These are phyloP conservation scores for Hypsizygus ulmarius DNA, from an alignment of 1,284 basidiomycete genomes.

Conservation along the genomic window DNA sequence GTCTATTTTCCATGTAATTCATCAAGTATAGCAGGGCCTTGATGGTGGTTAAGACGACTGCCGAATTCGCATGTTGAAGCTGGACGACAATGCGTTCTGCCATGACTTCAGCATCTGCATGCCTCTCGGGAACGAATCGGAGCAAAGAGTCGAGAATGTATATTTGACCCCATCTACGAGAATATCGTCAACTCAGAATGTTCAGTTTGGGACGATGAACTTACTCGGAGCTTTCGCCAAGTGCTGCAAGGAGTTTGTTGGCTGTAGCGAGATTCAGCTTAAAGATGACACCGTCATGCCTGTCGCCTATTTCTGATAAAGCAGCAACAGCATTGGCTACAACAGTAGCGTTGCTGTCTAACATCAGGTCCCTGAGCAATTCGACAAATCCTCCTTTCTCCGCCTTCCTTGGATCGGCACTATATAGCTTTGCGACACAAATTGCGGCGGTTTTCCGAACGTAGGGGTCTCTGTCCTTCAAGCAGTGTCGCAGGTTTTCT, in stretches of 20 bases:
- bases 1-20: slow-evolving; percentile 97
- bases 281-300: slow-evolving; percentile 88
- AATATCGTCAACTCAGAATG: slow-evolving; percentile 1
- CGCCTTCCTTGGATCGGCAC: slow-evolving; percentile 79
- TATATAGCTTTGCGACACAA: slow-evolving; percentile 89
- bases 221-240: slow-evolving; percentile 91
- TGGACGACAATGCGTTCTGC: slow-evolving; percentile 92
- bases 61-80: slow-evolving; percentile 92
- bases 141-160: slow-evolving; percentile 96
- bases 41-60: slow-evolving; percentile 91
- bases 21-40: slow-evolving; percentile 96
- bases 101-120: slow-evolving; percentile 89
- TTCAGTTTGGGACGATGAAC: slow-evolving; percentile 24
- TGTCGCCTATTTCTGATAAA: slow-evolving; percentile 88
- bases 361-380: slow-evolving; percentile 82
- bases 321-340: slow-evolving; percentile 94
- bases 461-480: slow-evolving; percentile 90
- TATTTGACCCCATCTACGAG: slow-evolving; percentile 92
- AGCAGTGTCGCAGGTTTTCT: slow-evolving; percentile 83
- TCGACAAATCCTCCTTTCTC: slow-evolving; percentile 86
- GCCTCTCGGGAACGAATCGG: slow-evolving; percentile 87
- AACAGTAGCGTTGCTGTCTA: slow-evolving; percentile 93
- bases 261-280: slow-evolving; percentile 81
- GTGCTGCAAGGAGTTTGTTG: slow-evolving; percentile 79
- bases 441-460: slow-evolving; percentile 97